phyloP scores from a whole-genome alignment of 2,329 filamentous ascomycete genomes.

The Ceratocystis alfenasii region DNA sequence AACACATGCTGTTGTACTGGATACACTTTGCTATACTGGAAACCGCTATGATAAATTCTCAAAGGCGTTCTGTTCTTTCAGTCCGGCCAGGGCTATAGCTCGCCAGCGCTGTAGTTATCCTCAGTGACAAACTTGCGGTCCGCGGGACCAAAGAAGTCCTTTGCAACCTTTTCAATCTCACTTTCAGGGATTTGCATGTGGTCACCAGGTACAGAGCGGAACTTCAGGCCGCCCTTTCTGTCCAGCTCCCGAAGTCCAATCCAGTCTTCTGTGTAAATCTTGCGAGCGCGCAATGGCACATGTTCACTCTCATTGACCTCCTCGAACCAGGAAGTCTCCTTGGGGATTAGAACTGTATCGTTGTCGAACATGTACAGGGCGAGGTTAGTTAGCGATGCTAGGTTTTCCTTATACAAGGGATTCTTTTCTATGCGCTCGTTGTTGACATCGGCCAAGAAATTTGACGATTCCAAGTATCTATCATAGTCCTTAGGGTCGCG shows the following conservation, averaged over 20 bases:
- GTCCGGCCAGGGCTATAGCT: slow-evolving; percentile 10
- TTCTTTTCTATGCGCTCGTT: slow-evolving; percentile 77
- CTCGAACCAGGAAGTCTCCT: slow-evolving; percentile 81
- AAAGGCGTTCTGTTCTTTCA: neutral
- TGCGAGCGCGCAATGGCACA: slow-evolving; percentile 54
- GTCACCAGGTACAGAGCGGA: slow-evolving; percentile 57
- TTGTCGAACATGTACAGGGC: slow-evolving; percentile 84
- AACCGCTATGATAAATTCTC: neutral
- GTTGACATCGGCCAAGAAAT: slow-evolving; percentile 91
- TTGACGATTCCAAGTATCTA: slow-evolving; percentile 65
- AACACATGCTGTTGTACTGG: neutral
- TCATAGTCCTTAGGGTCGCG: slow-evolving; percentile 57
- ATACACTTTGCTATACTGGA: neutral
- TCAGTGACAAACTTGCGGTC: slow-evolving; percentile 30
- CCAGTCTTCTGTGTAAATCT: slow-evolving; percentile 85
- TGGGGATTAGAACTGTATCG: slow-evolving; percentile 76
- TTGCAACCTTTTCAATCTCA: slow-evolving; percentile 53
- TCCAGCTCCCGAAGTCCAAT: slow-evolving; percentile 71
- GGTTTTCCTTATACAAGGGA: slow-evolving; percentile 55
- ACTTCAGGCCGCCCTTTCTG: slow-evolving; percentile 63
- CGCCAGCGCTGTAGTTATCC: slow-evolving; percentile 1
- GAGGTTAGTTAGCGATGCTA: slow-evolving; percentile 60
- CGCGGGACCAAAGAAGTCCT: slow-evolving; percentile 50
- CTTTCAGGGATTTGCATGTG: slow-evolving; percentile 72
- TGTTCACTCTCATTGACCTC: slow-evolving; percentile 65